A percentile compares a stretch with the other conserved stretches of the same genome.
Conservation (phyloP, 495 filamentous ascomycete genomes). For the Penicillium canescens region DNA sequence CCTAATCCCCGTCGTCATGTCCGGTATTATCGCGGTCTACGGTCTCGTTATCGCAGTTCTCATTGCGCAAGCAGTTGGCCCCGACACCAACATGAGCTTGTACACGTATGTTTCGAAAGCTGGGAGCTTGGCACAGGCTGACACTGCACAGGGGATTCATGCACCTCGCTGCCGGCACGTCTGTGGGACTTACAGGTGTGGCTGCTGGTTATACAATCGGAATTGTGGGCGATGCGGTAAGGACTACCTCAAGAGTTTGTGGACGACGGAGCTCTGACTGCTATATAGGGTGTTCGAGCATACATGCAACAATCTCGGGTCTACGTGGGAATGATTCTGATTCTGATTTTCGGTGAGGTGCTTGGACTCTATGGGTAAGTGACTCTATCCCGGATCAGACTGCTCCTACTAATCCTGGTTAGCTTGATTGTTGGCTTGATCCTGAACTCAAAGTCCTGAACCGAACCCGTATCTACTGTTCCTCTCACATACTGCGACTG, state of each 20-base stretch:
- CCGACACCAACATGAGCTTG: conserved; percentile 71
- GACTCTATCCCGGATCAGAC: not conserved
- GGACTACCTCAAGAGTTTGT: conserved; percentile 9
- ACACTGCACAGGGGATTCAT: conserved; percentile 69
- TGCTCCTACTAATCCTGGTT: conserved; percentile 22
- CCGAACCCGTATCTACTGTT: not conserved
- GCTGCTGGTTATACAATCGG: conserved; percentile 98
- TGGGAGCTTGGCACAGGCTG: conserved; percentile 9
- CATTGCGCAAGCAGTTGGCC: conserved; percentile 80
- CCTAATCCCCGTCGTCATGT: conserved; percentile 97
- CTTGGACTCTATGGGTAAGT: conserved; percentile 93
- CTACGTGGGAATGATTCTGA: conserved; percentile 98
- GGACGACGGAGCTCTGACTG: conserved; percentile 24
- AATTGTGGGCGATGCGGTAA: conserved; percentile 84
- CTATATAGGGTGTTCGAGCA: conserved; percentile 71
- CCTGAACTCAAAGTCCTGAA: conserved; percentile 51
- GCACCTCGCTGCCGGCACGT: conserved; percentile 89
- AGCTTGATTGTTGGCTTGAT: conserved; percentile 61
- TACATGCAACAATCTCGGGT: conserved; percentile 96
- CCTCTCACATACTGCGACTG: too few relatives aligned
- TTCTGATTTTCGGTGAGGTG: conserved; percentile 98
- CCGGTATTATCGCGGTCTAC: conserved; percentile 98
- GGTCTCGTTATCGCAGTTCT: conserved; percentile 94
- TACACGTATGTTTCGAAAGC: conserved; percentile 63
- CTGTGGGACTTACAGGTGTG: conserved; percentile 86